Evolutionary conservation across 768 basidiomycete species (phyloP), one percentile per base, ranked within the genome.

Genomic region (Mycena olivaceomarginata): DNA sequence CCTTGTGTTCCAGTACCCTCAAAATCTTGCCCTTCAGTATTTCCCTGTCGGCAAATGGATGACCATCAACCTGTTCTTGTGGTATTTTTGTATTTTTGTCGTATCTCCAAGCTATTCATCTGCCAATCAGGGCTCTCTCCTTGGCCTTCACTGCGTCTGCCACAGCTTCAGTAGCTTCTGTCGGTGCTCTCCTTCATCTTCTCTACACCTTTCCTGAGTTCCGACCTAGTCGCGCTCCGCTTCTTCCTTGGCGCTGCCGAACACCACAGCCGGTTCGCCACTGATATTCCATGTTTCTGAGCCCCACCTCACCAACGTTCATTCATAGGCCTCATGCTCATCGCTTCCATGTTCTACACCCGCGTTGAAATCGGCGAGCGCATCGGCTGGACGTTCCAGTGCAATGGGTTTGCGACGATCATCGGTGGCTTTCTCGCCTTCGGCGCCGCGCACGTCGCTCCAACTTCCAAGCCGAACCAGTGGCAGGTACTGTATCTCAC

Each of bases 281-380:
- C 57, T 59, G 57, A 59, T 59, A 59, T 59, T 59, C 31, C 31
- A 59, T 31, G 57, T 59, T 59, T 37, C 31, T 31, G 31, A 37
- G 39, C 57, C 57, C 57, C 25, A 59, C 12, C 57, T 59, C 57
- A 59, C 57, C 57, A 59, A 25, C 31, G 31, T 59, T 59, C 13
- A 1, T 59, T 37, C 57, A 59, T 59, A 59, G 57, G 57, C 57
- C 57, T 59, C 31, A 59, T 59, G 57, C 57, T 59, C 57, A 59
- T 59, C 57, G 37, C 57, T 5, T 59, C 57, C 57, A 59, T 59
- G 57, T 59, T 59, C 57, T 59, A 59, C 57, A 59, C 31, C 39
- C 57, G 57, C 57, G 57, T 59, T 59, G 57, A 59, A 59, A 59
- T 59, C 31, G 57, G 57, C 57, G 57, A 59, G 57, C 57, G 57